Percentiles rank a stretch among this genome's conserved stretches.
These are phyloP conservation scores for Ligustrum vulgare DNA, from an alignment of 257 asterid species.

Conservation along the genomic window DNA sequence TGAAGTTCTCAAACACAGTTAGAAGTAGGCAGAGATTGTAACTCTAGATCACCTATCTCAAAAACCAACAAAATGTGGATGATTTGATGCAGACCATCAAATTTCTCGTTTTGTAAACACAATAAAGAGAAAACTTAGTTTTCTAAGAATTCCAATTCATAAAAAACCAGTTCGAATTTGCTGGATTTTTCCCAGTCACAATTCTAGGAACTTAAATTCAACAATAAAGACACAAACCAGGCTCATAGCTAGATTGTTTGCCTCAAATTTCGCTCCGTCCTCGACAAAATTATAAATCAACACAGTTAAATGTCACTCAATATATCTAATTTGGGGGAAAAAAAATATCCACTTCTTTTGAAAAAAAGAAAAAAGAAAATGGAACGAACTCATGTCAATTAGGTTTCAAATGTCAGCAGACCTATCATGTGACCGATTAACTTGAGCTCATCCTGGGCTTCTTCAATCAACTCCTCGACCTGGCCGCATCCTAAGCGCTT, in stretches of 20 bases:
- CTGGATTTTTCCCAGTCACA: background rate
- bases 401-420: conserved; percentile 24
- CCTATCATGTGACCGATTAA: conserved; percentile 88
- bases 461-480: conserved; percentile 97
- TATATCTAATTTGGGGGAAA: background rate
- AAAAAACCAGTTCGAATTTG: background rate
- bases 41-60: background rate
- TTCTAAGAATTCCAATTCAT: background rate
- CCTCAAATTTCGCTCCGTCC: background rate
- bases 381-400: conserved; percentile 14
- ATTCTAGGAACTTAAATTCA: background rate
- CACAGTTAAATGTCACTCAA: background rate
- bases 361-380: background rate
- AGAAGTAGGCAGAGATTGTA: background rate
- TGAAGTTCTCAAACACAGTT: background rate
- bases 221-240: background rate
- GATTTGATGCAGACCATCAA: no score
- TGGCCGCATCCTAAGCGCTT: conserved; percentile 85
- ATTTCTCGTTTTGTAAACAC: no score
- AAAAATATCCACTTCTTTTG: background rate
- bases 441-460: conserved; percentile 93
- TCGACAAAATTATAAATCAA: background rate
- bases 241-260: background rate
- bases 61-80: background rate
- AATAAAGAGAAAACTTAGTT: background rate